Base-by-base conservation (phyloP, 495 filamentous ascomycete genomes). In the Elasticomyces elasticus region DNA sequence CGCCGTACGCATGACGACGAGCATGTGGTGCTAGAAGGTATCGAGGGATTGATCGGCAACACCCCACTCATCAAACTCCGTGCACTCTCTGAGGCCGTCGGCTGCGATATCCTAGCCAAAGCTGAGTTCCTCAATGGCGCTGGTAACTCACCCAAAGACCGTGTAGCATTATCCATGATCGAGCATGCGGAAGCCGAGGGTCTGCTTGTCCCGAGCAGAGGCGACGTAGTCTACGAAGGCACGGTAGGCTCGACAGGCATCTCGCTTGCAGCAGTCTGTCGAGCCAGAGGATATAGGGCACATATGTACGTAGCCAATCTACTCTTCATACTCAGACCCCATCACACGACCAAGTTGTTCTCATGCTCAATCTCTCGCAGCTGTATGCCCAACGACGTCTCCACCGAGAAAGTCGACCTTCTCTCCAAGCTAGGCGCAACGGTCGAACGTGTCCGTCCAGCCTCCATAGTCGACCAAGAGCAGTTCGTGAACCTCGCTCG, bases 401-500 rank as follows among this genome's bases (percentile, higher is more conserved):
- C 82, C 48, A 74, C 73, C 48, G 92, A 97, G 68, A 99, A 99
- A 63, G 87, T 86, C 10, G 79, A 86, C 55, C 78, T 97, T 20
- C 82, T 99, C 13, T 79, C 85, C 57, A 89, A 91, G 64, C 81
- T 99, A 11, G 94, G 92, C 58, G 94, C 92, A 5, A 79, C 79
- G 17, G 89, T 97, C 12, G 88, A 94, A 67, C 80, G 86, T 38
- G 89, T 97, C 1, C 81, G 82, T 12, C 88, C 89, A 22, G 91
- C 92, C 10, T 89, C 92, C 35, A 97, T 99, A 60, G 81, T 91
- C 6, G 86, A 88, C 53, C 86, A 83, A 30, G 78, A 84, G 41
- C 94, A 97, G 67, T 99, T 94, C 66, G 92, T 99, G 62, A 99
- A 99, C 69, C 74, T 86, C 1, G 94, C 92, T 7, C 81, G 89